phyloP scores from a whole-genome alignment of 768 basidiomycete species.

The Russula abietina region DNA sequence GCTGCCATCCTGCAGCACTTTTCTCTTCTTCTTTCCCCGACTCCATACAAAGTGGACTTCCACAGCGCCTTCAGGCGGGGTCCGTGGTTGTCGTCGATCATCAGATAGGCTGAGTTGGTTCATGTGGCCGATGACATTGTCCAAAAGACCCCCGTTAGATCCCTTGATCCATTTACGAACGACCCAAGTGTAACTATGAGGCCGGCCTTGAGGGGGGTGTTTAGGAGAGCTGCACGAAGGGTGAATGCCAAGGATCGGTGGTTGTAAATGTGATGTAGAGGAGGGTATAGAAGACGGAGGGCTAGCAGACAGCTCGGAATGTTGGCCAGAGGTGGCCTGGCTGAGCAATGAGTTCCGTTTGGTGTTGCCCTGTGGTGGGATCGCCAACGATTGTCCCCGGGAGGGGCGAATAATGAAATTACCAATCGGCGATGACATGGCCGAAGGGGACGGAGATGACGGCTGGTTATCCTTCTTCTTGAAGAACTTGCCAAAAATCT shows the following conservation, averaged over 20 bases:
- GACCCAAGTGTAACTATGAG: conserved; percentile 65
- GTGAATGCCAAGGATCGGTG: conserved; percentile 62
- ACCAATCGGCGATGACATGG: conserved; percentile 5
- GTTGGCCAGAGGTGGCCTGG: conserved; percentile 15
- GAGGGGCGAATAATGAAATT: conserved; percentile 6
- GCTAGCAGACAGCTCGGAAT: background rate
- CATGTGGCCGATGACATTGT: conserved; percentile 41
- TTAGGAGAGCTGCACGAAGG: conserved; percentile 51
- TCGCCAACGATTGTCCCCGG: conserved; percentile 10
- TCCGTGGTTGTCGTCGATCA: conserved; percentile 24
- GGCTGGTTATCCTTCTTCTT: conserved; percentile 42
- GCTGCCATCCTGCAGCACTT: background rate
- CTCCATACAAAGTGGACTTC: conserved; percentile 82
- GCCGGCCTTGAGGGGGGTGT: conserved; percentile 35
- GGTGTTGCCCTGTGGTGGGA: conserved; percentile 8
- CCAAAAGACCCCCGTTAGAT: conserved; percentile 39
- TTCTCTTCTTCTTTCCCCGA: conserved; percentile 38
- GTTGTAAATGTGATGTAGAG: conserved; percentile 30
- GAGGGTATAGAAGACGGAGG: conserved; percentile 9
- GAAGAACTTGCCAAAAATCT: conserved; percentile 66
- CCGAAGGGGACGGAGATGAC: conserved; percentile 16
- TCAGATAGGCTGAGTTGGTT: conserved; percentile 24
- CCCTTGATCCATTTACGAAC: conserved; percentile 72
- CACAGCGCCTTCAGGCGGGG: conserved; percentile 30
- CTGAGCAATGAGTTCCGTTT: conserved; percentile 26